phyloP scores from a whole-genome alignment of 768 basidiomycete genomes.

The Phallus indusiatus region DNA sequence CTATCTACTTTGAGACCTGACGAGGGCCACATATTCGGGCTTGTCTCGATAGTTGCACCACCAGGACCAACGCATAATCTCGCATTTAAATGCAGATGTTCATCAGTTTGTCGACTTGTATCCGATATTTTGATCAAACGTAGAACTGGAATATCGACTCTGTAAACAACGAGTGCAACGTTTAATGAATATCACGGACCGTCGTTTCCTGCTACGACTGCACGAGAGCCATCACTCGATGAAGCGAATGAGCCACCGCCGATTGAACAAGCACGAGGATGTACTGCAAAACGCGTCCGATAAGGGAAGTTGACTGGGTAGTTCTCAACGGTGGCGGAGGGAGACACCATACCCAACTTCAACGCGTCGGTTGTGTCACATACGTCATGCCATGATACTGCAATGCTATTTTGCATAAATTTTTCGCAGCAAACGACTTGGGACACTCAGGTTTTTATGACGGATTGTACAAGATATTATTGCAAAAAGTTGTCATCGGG shows the following conservation, averaged over 20 bases:
- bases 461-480: too few species aligned
- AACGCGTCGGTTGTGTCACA: too few species aligned
- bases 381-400: too few species aligned
- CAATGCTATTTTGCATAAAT: too few species aligned
- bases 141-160: constrained; percentile 36
- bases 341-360: too few species aligned
- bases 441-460: too few species aligned
- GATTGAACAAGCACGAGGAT: constrained; percentile 46
- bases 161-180: not conserved
- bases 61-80: constrained; percentile 47
- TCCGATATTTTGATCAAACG: constrained; percentile 47
- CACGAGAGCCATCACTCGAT: constrained; percentile 55
- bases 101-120: constrained; percentile 30
- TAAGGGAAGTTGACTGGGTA: not conserved
- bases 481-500: not conserved
- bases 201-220: constrained; percentile 72
- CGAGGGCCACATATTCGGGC: constrained; percentile 70
- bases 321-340: not conserved
- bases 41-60: constrained; percentile 59
- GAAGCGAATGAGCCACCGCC: constrained; percentile 63
- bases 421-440: too few species aligned
- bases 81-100: not conserved
- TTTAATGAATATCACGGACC: constrained; percentile 32
- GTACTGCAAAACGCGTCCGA: constrained; percentile 41
- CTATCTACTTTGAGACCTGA: constrained; percentile 73